A percentile compares a stretch with the other conserved stretches of the same genome.
phyloP scores from a whole-genome alignment of 345 rosid species.

The Noccaea caerulescens region DNA sequence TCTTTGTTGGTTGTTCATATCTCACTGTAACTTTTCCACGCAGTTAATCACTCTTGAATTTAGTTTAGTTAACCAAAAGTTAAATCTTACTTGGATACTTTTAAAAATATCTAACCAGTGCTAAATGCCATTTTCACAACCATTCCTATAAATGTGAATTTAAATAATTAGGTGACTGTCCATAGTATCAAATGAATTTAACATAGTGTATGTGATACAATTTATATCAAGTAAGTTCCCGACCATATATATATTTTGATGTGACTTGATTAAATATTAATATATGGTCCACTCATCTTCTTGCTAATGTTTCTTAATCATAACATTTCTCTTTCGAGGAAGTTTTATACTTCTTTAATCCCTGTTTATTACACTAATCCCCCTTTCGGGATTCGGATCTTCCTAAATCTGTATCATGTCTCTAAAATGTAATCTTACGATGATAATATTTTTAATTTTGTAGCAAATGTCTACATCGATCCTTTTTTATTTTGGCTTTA shows the following conservation, averaged over 20 bases:
- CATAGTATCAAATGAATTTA: not conserved
- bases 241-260: slow-evolving; percentile 8
- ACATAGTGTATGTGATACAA: too few relatives aligned
- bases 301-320: slow-evolving; percentile 26
- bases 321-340: slow-evolving; percentile 15
- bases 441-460: not conserved
- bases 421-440: slow-evolving; percentile 23
- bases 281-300: slow-evolving; percentile 20
- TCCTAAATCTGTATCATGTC: not conserved
- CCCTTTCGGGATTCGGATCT: slow-evolving; percentile 4
- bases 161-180: not conserved
- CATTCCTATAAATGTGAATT: too few relatives aligned
- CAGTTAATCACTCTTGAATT: slow-evolving; percentile 21
- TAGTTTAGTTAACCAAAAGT: not conserved
- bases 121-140: not conserved
- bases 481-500: not conserved
- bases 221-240: not conserved
- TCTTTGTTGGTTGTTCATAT: slow-evolving; percentile 18
- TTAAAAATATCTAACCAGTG: slow-evolving; percentile 4
- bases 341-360: not conserved
- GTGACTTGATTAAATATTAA: slow-evolving; percentile 4
- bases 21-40: slow-evolving; percentile 2
- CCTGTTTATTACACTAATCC: slow-evolving; percentile 14
- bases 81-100: slow-evolving; percentile 11
- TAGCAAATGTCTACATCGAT: not conserved